Evolutionary conservation across 2,329 filamentous ascomycete genomes (phyloP).

Genomic region (Magnaporthiopsis incrustans): DNA sequence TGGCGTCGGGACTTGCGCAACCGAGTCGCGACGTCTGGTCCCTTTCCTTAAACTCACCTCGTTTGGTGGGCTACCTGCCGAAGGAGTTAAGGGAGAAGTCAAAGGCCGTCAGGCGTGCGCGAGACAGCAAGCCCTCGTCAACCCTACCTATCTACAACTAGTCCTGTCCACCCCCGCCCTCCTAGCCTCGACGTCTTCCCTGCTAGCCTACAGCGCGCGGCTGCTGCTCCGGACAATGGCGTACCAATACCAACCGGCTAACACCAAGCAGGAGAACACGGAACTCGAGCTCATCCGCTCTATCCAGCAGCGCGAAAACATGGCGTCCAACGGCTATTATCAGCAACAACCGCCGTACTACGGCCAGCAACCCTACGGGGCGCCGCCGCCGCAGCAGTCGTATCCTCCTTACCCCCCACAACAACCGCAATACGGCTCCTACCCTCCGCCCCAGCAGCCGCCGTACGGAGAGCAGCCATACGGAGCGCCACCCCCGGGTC

Average conservation of each 20-base stretch:
- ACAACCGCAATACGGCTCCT: neutral
- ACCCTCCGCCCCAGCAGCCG: neutral
- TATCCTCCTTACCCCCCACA: conserved; percentile 1
- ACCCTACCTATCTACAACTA: neutral
- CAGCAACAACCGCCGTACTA: conserved; percentile 5
- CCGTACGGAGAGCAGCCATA: neutral
- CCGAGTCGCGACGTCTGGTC: neutral
- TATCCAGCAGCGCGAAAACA: conserved; percentile 3
- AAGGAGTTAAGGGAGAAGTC: neutral
- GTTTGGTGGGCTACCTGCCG: neutral
- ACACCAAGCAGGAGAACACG: neutral
- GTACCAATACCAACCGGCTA: neutral
- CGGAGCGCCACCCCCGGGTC: neutral
- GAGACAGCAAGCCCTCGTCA: neutral
- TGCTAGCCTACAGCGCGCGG: neutral
- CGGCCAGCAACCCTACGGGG: conserved; percentile 2
- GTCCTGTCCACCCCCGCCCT: neutral
- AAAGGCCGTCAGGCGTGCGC: neutral
- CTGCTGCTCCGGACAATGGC: neutral
- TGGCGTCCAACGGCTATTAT: conserved; percentile 5
- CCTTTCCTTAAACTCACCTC: neutral
- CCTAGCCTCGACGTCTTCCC: neutral
- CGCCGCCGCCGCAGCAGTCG: conserved; percentile 2
- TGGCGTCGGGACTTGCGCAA: neutral
- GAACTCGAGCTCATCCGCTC: conserved; percentile 1